These are phyloP conservation scores for Alternaria dauci DNA, from an alignment of 2,329 filamentous ascomycete genomes.

Conservation along the genomic window DNA sequence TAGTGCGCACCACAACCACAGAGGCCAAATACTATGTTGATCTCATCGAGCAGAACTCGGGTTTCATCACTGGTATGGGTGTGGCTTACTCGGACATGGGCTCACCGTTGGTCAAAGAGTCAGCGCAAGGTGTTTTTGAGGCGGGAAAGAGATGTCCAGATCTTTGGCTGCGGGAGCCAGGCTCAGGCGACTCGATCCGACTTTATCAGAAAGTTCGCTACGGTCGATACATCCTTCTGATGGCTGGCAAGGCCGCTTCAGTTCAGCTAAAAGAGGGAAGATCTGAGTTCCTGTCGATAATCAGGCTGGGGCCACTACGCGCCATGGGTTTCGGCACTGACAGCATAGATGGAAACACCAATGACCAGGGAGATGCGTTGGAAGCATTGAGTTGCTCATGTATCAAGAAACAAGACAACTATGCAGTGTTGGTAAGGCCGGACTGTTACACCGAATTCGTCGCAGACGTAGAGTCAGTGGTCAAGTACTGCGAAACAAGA, in stretches of 20 bases:
- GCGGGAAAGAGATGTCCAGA: slow-evolving; percentile 41
- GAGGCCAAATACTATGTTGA: slow-evolving; percentile 58
- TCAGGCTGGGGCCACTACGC: slow-evolving; percentile 7
- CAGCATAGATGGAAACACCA: background rate
- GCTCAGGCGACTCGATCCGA: background rate
- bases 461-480: background rate
- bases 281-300: slow-evolving; percentile 1
- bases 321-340: slow-evolving; percentile 3
- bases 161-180: slow-evolving; percentile 20
- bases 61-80: slow-evolving; percentile 60
- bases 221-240: slow-evolving; percentile 18
- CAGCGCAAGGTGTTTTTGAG: slow-evolving; percentile 43
- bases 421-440: slow-evolving; percentile 18
- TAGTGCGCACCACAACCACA: slow-evolving; percentile 57
- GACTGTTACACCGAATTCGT: slow-evolving; percentile 21
- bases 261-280: background rate
- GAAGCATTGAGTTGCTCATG: slow-evolving; percentile 15
- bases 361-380: background rate
- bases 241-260: background rate
- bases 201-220: slow-evolving; percentile 20
- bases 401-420: slow-evolving; percentile 6
- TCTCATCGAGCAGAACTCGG: slow-evolving; percentile 59
- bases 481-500: background rate
- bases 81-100: slow-evolving; percentile 51
- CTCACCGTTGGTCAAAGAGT: slow-evolving; percentile 49